These are phyloP conservation scores for Vitis amurensis DNA, from an alignment of 164 flowering plant species.

Conservation along the genomic window DNA sequence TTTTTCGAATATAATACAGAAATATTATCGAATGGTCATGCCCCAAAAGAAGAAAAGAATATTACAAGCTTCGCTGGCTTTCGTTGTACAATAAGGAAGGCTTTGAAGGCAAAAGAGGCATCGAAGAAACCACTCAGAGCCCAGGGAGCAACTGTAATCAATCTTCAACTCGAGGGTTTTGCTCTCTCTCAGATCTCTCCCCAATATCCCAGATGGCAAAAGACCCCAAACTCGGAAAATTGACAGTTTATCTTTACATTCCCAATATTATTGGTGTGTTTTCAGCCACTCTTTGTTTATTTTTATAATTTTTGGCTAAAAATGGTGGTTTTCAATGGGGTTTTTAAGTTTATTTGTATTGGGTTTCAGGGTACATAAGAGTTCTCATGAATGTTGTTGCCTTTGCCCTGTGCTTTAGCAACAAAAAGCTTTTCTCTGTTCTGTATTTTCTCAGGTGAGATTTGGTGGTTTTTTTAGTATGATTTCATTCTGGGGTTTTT, in stretches of 20 bases:
- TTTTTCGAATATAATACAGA: no score
- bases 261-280: slow-evolving; percentile 69
- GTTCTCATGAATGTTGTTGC: slow-evolving; percentile 68
- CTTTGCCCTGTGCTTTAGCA: slow-evolving; percentile 66
- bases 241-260: slow-evolving; percentile 57
- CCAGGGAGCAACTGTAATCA: no score
- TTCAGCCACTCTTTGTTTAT: neutral
- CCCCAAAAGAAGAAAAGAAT: no score
- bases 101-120: no score
- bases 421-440: slow-evolving; percentile 65
- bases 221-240: slow-evolving; percentile 21
- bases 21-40: no score
- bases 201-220: slow-evolving; percentile 21
- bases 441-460: slow-evolving; percentile 80
- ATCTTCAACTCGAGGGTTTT: no score
- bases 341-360: slow-evolving; percentile 1
- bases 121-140: no score
- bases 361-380: slow-evolving; percentile 71
- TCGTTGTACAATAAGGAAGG: no score
- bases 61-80: no score
- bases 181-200: neutral
- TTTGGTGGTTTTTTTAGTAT: neutral
- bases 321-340: no score
- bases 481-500: neutral
- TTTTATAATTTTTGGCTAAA: neutral